A percentile compares a stretch with the other conserved stretches of the same genome.
phyloP scores from a whole-genome alignment of 202 grass and related monocot genomes.

The Bolboschoenoplectus hybrid region DNA sequence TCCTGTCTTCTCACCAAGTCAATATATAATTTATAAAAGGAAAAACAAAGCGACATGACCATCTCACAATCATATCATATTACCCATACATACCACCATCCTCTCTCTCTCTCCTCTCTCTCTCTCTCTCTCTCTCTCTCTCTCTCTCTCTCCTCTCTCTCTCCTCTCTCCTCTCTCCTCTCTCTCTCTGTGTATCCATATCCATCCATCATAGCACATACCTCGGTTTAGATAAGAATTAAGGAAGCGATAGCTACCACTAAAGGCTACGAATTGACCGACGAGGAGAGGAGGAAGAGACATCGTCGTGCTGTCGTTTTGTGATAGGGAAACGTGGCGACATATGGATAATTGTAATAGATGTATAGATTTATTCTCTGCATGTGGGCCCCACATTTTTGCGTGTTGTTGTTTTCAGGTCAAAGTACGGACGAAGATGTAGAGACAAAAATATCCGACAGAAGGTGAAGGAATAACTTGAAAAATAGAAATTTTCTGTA shows the following conservation, averaged over 20 bases:
- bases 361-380: background rate
- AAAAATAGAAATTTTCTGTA: background rate
- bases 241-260: constrained; percentile 10
- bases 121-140: too few relatives aligned
- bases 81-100: too few relatives aligned
- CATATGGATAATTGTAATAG: too few relatives aligned
- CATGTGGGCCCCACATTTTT: background rate
- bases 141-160: too few relatives aligned
- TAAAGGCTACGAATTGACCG: constrained; percentile 1
- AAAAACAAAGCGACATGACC: background rate
- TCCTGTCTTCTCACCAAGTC: background rate
- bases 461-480: background rate
- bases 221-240: constrained; percentile 30
- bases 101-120: too few relatives aligned
- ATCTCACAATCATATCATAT: background rate
- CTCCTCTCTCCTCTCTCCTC: too few relatives aligned
- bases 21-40: background rate
- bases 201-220: background rate
- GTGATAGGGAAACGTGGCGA: constrained; percentile 5
- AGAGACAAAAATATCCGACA: background rate
- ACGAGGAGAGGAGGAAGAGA: background rate
- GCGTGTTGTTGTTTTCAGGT: constrained; percentile 20
- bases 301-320: constrained; percentile 21
- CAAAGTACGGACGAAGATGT: constrained; percentile 16
- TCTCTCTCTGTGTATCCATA: background rate